These are phyloP conservation scores for Liriodendron chinense DNA, from an alignment of 164 flowering plant genomes.

Conservation along the genomic window DNA sequence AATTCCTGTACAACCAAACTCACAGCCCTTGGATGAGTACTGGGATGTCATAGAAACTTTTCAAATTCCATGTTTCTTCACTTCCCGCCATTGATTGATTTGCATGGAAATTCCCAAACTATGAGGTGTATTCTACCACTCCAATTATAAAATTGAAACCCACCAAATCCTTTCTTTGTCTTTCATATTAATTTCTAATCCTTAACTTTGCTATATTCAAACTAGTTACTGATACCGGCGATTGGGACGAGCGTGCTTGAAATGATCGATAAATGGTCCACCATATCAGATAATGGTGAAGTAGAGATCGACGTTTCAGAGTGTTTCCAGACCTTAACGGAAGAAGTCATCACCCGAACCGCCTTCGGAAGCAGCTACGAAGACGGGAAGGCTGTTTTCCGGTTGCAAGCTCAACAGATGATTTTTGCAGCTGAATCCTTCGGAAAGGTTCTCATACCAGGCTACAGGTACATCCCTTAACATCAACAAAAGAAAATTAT, in stretches of 20 bases:
- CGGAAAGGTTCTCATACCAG: constrained; percentile 79
- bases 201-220: neutral
- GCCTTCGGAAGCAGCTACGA: constrained; percentile 85
- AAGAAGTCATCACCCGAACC: constrained; percentile 69
- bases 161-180: neutral
- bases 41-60: too few relatives aligned
- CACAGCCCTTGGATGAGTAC: too few relatives aligned
- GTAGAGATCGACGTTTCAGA: constrained; percentile 82
- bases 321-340: constrained; percentile 63
- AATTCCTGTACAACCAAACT: neutral
- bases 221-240: constrained; percentile 56
- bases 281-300: constrained; percentile 44
- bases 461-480: constrained; percentile 49
- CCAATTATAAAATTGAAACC: neutral
- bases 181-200: too few relatives aligned
- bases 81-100: neutral
- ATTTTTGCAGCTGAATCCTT: constrained; percentile 71
- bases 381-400: constrained; percentile 73
- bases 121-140: neutral
- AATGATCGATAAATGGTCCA: constrained; percentile 68
- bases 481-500: too few relatives aligned
- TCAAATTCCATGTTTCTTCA: too few relatives aligned
- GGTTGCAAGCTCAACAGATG: constrained; percentile 83
- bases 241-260: constrained; percentile 62
- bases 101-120: neutral